phyloP scores from a whole-genome alignment of 164 flowering plant species.

The Chimonanthus praecox region DNA sequence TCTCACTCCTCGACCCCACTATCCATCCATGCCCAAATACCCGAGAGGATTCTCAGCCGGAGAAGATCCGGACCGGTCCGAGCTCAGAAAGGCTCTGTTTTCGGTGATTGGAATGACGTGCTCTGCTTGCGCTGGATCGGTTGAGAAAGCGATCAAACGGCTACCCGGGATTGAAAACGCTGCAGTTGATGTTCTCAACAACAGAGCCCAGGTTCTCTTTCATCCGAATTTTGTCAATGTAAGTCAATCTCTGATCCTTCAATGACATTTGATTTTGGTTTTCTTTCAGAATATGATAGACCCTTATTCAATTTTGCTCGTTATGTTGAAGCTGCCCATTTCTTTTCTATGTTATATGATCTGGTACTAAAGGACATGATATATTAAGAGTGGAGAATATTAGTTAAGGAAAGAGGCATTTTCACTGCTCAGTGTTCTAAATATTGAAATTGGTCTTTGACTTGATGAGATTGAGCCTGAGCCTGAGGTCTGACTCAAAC shows the following conservation, averaged over 20 bases:
- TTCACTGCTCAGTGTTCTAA: no score
- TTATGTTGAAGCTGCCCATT: no score
- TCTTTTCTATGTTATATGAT: no score
- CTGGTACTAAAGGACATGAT: no score
- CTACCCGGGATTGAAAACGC: slow-evolving; percentile 79
- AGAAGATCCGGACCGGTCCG: slow-evolving; percentile 20
- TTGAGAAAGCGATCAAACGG: slow-evolving; percentile 74
- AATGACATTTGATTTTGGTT: no score
- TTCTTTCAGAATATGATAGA: no score
- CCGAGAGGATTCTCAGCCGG: slow-evolving; percentile 38
- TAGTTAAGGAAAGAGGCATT: no score
- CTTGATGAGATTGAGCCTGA: no score
- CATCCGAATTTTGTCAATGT: slow-evolving; percentile 62
- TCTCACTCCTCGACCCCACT: slow-evolving; percentile 45
- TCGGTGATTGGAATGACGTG: slow-evolving; percentile 80
- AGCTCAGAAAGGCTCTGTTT: slow-evolving; percentile 38
- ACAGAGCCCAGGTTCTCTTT: slow-evolving; percentile 60
- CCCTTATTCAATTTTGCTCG: no score
- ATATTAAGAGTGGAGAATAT: no score
- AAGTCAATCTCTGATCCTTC: slow-evolving; percentile 13
- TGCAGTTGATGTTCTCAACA: slow-evolving; percentile 66
- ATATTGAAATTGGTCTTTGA: no score
- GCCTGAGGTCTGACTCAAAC: no score
- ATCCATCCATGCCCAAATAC: slow-evolving; percentile 66
- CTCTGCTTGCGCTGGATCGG: slow-evolving; percentile 83